These are phyloP conservation scores for Linaria vulgaris DNA, from an alignment of 257 asterid species.

Conservation along the genomic window DNA sequence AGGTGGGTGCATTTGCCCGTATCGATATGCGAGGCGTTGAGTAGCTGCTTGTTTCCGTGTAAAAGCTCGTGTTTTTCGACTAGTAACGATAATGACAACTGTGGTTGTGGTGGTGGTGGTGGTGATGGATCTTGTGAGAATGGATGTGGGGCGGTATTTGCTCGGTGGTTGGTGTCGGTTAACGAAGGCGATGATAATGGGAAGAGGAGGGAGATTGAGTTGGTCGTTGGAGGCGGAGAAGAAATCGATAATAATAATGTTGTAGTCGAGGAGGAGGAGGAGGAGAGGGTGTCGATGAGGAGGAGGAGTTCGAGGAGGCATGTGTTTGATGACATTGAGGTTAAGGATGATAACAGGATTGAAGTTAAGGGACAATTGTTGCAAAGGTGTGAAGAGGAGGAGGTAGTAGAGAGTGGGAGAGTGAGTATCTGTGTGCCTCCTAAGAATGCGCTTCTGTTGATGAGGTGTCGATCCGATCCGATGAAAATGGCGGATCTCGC, in stretches of 20 bases:
- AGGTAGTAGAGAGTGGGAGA: slow-evolving; percentile 45
- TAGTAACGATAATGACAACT: too few relatives aligned
- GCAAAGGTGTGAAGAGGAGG: slow-evolving; percentile 37
- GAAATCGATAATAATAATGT: too few relatives aligned
- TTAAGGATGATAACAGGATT: slow-evolving; percentile 55
- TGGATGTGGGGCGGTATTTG: slow-evolving; percentile 73
- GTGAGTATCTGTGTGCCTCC: slow-evolving; percentile 90
- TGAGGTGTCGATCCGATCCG: slow-evolving; percentile 99
- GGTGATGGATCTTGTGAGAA: slow-evolving; percentile 28
- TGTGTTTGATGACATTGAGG: slow-evolving; percentile 81
- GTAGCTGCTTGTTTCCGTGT: slow-evolving; percentile 85
- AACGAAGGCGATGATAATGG: slow-evolving; percentile 72
- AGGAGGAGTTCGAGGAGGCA: slow-evolving; percentile 74
- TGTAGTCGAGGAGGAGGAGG: slow-evolving; percentile 39
- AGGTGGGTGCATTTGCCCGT: slow-evolving; percentile 90
- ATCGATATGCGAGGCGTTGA: slow-evolving; percentile 80
- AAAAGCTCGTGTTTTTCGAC: slow-evolving; percentile 59
- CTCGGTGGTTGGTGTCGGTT: slow-evolving; percentile 76
- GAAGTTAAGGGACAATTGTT: slow-evolving; percentile 45
- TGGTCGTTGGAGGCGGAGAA: slow-evolving; percentile 77
- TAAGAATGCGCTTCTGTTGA: slow-evolving; percentile 81
- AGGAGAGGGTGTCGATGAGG: slow-evolving; percentile 21
- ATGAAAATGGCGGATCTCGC: slow-evolving; percentile 80
- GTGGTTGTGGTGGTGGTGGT: slow-evolving; percentile 23
- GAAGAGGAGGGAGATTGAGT: slow-evolving; percentile 72